Evolutionary conservation across 2,329 filamentous ascomycete genomes (phyloP).

Genomic region (Elsinoe australis): DNA sequence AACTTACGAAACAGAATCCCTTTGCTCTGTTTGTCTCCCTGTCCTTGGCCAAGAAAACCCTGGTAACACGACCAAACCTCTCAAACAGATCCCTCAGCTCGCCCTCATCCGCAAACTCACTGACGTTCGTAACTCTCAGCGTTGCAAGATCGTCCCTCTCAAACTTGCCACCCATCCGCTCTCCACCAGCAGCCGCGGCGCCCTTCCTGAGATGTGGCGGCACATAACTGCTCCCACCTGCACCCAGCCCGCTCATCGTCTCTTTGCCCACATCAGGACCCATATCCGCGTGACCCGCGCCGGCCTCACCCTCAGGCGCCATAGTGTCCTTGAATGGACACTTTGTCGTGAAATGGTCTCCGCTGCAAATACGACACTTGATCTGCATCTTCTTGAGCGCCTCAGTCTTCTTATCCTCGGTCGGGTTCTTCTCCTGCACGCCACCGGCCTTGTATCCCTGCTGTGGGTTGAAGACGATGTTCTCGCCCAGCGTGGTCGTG

Average conservation of each 20-base stretch:
- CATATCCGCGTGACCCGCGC: conserved; percentile 39
- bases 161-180: conserved; percentile 88
- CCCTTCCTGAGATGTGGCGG: conserved; percentile 83
- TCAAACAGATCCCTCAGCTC: conserved; percentile 98
- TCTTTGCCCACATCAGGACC: conserved; percentile 42
- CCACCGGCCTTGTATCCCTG: conserved; percentile 89
- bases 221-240: conserved; percentile 76
- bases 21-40: conserved; percentile 92
- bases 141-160: conserved; percentile 96
- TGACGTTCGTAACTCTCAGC: conserved; percentile 95
- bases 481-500: conserved; percentile 91
- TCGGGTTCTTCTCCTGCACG: conserved; percentile 61
- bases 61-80: conserved; percentile 89
- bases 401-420: conserved; percentile 62
- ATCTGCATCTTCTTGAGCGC: conserved; percentile 96
- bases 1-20: conserved; percentile 98
- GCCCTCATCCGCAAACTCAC: conserved; percentile 91
- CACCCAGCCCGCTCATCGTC: conserved; percentile 34
- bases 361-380: conserved; percentile 98
- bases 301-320: conserved; percentile 61
- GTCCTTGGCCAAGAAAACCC: conserved; percentile 97
- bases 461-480: conserved; percentile 91
- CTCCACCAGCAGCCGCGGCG: conserved; percentile 54
- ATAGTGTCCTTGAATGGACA: conserved; percentile 99
- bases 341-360: conserved; percentile 97